Evolutionary conservation across 768 basidiomycete genomes (phyloP), one percentile per base, ranked within the genome.

Genomic region (Hysterangium stoloniferum): DNA sequence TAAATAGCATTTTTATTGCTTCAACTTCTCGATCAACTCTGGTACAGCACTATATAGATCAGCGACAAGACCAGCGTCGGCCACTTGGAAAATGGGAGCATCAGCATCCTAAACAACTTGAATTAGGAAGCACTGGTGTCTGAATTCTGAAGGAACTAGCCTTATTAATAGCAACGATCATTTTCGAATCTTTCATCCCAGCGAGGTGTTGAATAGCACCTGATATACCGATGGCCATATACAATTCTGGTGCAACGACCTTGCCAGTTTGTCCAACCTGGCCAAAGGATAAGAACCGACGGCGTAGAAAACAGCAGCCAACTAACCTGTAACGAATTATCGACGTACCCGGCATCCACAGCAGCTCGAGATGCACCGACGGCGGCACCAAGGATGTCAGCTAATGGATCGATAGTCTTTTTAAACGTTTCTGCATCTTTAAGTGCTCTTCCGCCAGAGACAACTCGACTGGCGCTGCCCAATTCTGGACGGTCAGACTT

Each of bases 141-240:
- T 49, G 43, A 9, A 42, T 36, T 50, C 25, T 31, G 40, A 8
- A 9, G 25, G 8, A 17, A 56, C 71, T 46, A 55, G 82, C 93
- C 80, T 99, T 99, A 74, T 99, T 99, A 55, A 99, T 77, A 4
- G 96, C 96, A 28, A 96, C 95, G 54, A 99, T 99, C 56, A 97
- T 73, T 71, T 98, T 99, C 9, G 90, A 93, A 61, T 97, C 96
- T 66, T 99, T 99, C 96, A 98, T 99, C 7, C 96, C 96, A 19
- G 96, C 96, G 48, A 98, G 72, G 71, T 99, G 96, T 69, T 99
- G 96, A 59, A 98, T 99, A 12, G 96, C 96, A 15, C 96, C 96
- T 7, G 93, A 96, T 59, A 99, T 98, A 45, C 96, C 96, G 43
- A 98, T 68, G 3, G 96, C 96, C 67, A 98, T 78, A 68, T 99